Evolutionary conservation across 208 protist species (phyloP).

Genomic region (Tetramitus jugosus): DNA sequence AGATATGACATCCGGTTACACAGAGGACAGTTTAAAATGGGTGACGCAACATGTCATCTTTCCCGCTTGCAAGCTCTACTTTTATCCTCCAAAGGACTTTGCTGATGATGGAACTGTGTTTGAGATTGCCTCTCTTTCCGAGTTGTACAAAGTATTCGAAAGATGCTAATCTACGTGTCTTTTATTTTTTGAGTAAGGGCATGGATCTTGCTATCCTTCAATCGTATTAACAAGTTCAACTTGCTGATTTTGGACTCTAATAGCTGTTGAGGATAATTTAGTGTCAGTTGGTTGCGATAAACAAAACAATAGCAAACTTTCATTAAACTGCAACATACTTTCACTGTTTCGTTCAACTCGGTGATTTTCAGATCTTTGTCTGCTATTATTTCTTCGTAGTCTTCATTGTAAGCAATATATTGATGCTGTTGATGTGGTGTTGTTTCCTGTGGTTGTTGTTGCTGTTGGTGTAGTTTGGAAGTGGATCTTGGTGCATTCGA

Average conservation of each 20-base stretch:
- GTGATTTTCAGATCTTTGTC: constrained; percentile 7
- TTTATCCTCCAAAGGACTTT: neutral
- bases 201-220: constrained; percentile 14
- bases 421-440: neutral
- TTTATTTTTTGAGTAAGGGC: neutral
- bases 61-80: neutral
- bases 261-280: neutral
- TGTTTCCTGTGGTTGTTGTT: neutral
- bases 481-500: neutral
- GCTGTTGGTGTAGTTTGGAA: neutral
- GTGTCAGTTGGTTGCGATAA: neutral
- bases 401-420: neutral
- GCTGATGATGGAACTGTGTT: neutral
- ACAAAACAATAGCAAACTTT: too few species aligned
- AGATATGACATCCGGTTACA: neutral
- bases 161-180: constrained; percentile 21
- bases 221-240: neutral
- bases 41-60: constrained; percentile 8
- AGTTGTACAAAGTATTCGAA: constrained; percentile 19
- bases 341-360: neutral
- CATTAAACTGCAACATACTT: too few species aligned
- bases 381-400: neutral
- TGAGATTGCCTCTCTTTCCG: neutral
- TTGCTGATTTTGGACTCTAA: constrained; percentile 13
- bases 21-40: neutral